These are phyloP conservation scores for Citrus maxima DNA, from an alignment of 345 rosid genomes.

Conservation along the genomic window DNA sequence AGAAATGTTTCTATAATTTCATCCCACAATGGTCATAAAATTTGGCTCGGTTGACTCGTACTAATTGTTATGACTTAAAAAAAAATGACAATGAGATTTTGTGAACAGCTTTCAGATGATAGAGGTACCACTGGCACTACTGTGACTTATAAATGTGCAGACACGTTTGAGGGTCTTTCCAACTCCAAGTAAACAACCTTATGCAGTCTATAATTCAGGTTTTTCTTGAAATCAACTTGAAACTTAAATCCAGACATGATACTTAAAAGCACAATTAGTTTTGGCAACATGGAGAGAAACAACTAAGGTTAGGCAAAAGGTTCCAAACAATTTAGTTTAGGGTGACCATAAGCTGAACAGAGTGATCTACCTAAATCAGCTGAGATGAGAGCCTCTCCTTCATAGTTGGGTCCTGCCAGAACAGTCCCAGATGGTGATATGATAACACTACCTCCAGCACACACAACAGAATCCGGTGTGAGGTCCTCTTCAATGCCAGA, in stretches of 20 bases:
- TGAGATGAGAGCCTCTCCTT: constrained; percentile 79
- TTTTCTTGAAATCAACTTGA: background rate
- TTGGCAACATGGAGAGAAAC: background rate
- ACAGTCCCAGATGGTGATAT: constrained; percentile 82
- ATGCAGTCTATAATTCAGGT: background rate
- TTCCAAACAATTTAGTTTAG: background rate
- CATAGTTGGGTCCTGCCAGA: constrained; percentile 87
- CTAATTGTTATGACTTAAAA: background rate
- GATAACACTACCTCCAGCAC: constrained; percentile 91
- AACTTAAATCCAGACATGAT: background rate
- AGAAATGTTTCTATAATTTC: background rate
- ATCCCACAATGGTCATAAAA: background rate
- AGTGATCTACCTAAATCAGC: constrained; percentile 72
- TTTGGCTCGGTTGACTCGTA: background rate
- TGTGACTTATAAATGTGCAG: background rate
- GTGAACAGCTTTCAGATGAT: background rate
- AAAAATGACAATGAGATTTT: background rate
- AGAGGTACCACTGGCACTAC: background rate
- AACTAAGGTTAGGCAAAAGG: background rate
- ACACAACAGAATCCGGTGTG: constrained; percentile 74
- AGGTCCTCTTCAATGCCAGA: constrained; percentile 66
- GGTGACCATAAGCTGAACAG: background rate
- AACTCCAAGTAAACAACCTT: background rate
- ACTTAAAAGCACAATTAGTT: background rate
- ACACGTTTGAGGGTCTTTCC: background rate